Evolutionary conservation across 192 early-diverging fungal species (phyloP), one percentile per base, ranked within the genome.

Genomic region (Umbelopsis sp.): DNA sequence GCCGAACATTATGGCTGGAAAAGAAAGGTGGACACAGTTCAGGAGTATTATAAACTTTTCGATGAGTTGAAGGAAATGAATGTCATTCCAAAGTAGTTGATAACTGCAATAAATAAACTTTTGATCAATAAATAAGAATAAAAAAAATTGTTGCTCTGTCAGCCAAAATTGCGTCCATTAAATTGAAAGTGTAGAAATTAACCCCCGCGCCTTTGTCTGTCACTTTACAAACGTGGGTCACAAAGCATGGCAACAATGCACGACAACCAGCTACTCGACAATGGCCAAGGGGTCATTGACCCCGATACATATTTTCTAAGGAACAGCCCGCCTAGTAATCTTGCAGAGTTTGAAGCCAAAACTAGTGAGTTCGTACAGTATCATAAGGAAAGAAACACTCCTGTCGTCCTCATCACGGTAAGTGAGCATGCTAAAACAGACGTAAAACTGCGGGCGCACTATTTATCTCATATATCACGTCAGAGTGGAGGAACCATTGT

Each of bases 401-500:
- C 86, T 21, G 84, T 97, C n/a, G 96, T 93, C n/a, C 87, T 97
- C 18, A 86, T 97, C 21, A 97, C 96, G 6, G 91, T 91, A 84
- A 72, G 73, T 47, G 12, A 22, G 18, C 41, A 44, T 48, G 48
- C 35, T 11, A 45, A 9, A 30, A 33, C 0, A n/a, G 45, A 37
- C 27, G 4, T n/a, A 23, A 20, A 15, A 30, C 10, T 23, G 64
- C 53, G 49, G 6, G 41, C 10, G 47, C 47, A 1, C 44, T 46
- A 49, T 50, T 46, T 68, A 69, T 30, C 64, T 55, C 22, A 21
- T 18, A 27, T 21, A 13, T 30, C 2, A 8, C 13, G 30, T 15
- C 74, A 86, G 88, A 91, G 89, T 69, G 98, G 97, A 37, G 98
- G 98, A 46, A 99, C 98, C 7, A 97, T 94, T 0, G 96, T 98